A percentile compares a stretch with the other conserved stretches of the same genome.
phyloP scores from a whole-genome alignment of 768 basidiomycete genomes.

The Suillus variegatus region DNA sequence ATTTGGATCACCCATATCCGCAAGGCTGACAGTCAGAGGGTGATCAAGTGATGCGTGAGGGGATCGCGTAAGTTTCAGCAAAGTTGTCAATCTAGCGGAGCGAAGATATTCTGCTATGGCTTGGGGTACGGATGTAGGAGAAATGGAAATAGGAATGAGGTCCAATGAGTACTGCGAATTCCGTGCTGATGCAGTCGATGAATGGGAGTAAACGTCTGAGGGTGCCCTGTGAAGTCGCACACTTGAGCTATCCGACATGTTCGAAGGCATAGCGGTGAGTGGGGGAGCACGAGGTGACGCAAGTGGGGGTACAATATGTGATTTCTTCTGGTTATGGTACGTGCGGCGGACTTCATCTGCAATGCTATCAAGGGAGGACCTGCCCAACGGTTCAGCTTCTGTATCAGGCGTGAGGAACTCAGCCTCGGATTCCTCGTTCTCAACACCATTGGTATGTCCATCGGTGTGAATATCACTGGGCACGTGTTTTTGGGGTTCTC shows the following conservation, averaged over 20 bases:
- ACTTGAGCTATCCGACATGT: conserved; percentile 58
- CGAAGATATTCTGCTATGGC: conserved; percentile 85
- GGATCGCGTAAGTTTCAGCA: conserved; percentile 75
- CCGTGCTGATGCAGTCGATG: conserved; percentile 34
- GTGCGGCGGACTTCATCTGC: conserved; percentile 80
- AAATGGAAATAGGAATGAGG: conserved; percentile 33
- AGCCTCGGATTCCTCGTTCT: conserved; percentile 52
- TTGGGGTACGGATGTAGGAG: conserved; percentile 63
- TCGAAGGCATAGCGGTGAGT: conserved; percentile 39
- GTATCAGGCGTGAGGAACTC: conserved; percentile 54
- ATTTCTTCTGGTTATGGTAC: conserved; percentile 55
- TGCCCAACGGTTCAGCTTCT: conserved; percentile 65
- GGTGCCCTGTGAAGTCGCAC: conserved; percentile 29
- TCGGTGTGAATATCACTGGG: conserved; percentile 51
- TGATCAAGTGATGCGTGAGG: conserved; percentile 77
- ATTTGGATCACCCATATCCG: conserved; percentile 84
- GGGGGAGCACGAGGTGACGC: conserved; percentile 42
- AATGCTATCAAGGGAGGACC: conserved; percentile 88
- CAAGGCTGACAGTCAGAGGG: conserved; percentile 85
- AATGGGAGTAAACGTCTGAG: conserved; percentile 57
- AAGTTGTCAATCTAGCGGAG: conserved; percentile 81
- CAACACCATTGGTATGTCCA: conserved; percentile 47
- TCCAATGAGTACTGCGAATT: conserved; percentile 29
- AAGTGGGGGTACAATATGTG: conserved; percentile 28
- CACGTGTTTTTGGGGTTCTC: conserved; percentile 45